A percentile compares a stretch with the other conserved stretches of the same genome.
These are phyloP conservation scores for Dictyostelium intermedium DNA, from an alignment of 78 protist genomes.

Conservation along the genomic window DNA sequence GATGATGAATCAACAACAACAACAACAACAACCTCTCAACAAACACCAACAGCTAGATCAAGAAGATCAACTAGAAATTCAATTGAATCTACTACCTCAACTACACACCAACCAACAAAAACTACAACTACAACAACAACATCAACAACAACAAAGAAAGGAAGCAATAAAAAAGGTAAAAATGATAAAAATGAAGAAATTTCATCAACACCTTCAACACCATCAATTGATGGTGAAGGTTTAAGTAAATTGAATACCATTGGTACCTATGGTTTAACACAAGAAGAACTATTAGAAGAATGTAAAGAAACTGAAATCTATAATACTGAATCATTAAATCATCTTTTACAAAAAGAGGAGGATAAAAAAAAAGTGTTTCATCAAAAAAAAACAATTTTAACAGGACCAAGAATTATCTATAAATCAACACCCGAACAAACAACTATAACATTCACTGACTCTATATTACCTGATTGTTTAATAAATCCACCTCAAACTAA, in stretches of 20 bases:
- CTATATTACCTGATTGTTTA: conserved; percentile 21
- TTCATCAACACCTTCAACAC: conserved; percentile 25
- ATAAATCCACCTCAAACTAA: neutral
- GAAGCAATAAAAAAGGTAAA: neutral
- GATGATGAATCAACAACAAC: neutral
- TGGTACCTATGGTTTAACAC: neutral
- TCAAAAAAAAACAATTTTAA: conserved; percentile 4
- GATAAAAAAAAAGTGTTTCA: neutral
- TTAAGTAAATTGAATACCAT: neutral
- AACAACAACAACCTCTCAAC: neutral
- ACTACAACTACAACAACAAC: neutral
- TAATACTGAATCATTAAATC: conserved; percentile 37
- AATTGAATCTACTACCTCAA: neutral
- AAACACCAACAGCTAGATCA: neutral
- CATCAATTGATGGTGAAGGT: neutral
- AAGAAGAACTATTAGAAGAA: conserved; percentile 37
- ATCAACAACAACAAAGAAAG: neutral
- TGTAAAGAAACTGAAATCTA: conserved; percentile 37
- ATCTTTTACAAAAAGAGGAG: conserved; percentile 35
- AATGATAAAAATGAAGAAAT: neutral
- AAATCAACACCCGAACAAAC: neutral
- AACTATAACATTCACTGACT: conserved; percentile 45
- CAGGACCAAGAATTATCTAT: conserved; percentile 57
- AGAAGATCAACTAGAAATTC: neutral
- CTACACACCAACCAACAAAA: neutral